Conservation (phyloP, 2,329 filamentous ascomycete species). For the Talaromyces albobiverticillius region DNA sequence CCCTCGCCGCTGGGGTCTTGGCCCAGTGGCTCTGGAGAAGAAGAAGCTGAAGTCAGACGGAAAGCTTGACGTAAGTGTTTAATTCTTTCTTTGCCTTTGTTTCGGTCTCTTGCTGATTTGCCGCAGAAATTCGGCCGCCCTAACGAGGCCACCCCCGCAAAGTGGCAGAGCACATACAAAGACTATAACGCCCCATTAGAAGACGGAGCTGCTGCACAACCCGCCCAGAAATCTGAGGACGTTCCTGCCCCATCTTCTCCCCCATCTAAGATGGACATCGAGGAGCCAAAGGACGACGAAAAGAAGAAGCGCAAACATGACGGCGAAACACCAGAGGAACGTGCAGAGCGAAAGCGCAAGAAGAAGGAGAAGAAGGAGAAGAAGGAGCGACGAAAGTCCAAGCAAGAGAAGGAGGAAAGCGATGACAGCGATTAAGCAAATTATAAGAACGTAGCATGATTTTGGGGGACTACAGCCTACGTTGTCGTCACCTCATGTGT, state of each 20-base stretch:
- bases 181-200: conserved; percentile 67
- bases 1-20: conserved; percentile 93
- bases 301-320: conserved; percentile 59
- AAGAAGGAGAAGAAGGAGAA: conserved; percentile 56
- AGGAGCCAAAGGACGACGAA: conserved; percentile 43
- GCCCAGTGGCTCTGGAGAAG: conserved; percentile 90
- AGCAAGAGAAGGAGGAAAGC: conserved; percentile 76
- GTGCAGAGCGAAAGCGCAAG: conserved; percentile 48
- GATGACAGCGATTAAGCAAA: conserved; percentile 42
- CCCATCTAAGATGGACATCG: conserved; percentile 28
- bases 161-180: conserved; percentile 91
- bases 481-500: neutral
- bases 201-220: conserved; percentile 43
- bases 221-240: conserved; percentile 42
- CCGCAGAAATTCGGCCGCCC: conserved; percentile 81
- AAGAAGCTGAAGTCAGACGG: conserved; percentile 99
- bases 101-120: conserved; percentile 30
- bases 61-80: conserved; percentile 73
- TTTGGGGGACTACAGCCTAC: conserved; percentile 4
- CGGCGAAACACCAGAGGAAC: conserved; percentile 50
- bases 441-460: conserved; percentile 23
- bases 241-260: conserved; percentile 30
- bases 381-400: conserved; percentile 73
- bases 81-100: neutral
- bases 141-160: conserved; percentile 89